phyloP scores from a whole-genome alignment of 805 yeast species.

The Kodamaea kakaduensis region DNA sequence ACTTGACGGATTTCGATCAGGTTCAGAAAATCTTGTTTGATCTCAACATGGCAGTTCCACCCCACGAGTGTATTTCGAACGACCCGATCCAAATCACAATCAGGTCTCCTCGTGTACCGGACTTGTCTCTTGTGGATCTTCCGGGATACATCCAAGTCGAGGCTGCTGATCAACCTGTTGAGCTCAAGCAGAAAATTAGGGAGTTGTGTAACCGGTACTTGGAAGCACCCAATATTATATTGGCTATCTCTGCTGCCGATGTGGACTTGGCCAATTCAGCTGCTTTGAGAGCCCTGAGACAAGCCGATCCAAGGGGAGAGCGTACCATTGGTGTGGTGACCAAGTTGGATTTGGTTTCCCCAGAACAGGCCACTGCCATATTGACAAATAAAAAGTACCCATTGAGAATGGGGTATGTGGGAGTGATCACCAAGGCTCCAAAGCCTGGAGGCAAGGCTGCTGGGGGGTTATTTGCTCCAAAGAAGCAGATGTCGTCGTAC shows the following conservation, averaged over 20 bases:
- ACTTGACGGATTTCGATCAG: constrained; percentile 80
- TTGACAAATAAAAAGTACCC: constrained; percentile 83
- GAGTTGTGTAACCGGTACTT: constrained; percentile 80
- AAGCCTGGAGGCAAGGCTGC: constrained; percentile 20
- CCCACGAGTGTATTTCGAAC: constrained; percentile 76
- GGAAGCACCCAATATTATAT: constrained; percentile 86
- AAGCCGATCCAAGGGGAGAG: constrained; percentile 90
- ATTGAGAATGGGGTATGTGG: constrained; percentile 93
- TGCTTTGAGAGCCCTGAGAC: constrained; percentile 84
- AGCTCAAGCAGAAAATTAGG: constrained; percentile 73
- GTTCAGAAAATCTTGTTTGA: constrained; percentile 87
- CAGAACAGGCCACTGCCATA: constrained; percentile 63
- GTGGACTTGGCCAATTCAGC: constrained; percentile 96
- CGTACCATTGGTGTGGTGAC: constrained; percentile 96
- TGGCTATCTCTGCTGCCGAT: constrained; percentile 96
- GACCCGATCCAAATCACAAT: constrained; percentile 94
- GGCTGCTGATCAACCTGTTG: constrained; percentile 92
- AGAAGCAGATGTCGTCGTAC: constrained; percentile 45
- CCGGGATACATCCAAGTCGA: constrained; percentile 98
- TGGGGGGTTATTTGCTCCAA: constrained; percentile 39
- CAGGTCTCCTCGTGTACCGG: constrained; percentile 84
- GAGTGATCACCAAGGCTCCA: constrained; percentile 89
- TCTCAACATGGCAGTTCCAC: constrained; percentile 88
- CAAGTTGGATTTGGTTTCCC: constrained; percentile 84
- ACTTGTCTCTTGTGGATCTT: constrained; percentile 86